phyloP scores from a whole-genome alignment of 495 filamentous ascomycete genomes.

The Schizothecium vesticola region DNA sequence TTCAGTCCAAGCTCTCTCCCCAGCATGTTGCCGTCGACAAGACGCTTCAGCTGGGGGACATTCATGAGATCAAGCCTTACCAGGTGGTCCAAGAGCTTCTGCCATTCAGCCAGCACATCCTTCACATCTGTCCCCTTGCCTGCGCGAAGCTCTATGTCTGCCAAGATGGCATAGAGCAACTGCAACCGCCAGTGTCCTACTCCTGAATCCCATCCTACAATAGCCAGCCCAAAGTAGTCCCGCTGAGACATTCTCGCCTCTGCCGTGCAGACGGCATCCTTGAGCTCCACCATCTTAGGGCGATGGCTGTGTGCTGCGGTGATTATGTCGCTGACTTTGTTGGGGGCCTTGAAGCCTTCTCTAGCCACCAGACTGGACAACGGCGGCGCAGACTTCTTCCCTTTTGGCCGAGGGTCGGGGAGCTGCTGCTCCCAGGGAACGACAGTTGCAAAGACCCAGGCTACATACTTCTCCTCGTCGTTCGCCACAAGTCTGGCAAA shows the following conservation, averaged over 20 bases:
- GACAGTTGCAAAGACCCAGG: constrained; percentile 72
- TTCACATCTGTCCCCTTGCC: constrained; percentile 14
- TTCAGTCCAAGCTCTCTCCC: constrained; percentile 52
- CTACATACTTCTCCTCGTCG: constrained; percentile 55
- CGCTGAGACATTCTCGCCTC: constrained; percentile 33
- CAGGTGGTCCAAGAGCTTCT: constrained; percentile 51
- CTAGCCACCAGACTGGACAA: constrained; percentile 54
- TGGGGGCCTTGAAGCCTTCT: constrained; percentile 75
- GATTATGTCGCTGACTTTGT: constrained; percentile 64
- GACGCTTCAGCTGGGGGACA: constrained; percentile 47
- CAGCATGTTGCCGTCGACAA: constrained; percentile 64
- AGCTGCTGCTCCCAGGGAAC: constrained; percentile 66
- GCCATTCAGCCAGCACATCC: constrained; percentile 45
- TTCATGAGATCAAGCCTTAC: constrained; percentile 47
- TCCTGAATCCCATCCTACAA: constrained; percentile 64
- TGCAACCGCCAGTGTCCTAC: constrained; percentile 69
- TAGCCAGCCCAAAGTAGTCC: constrained; percentile 61
- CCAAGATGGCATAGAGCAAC: constrained; percentile 62
- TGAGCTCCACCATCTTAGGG: constrained; percentile 54
- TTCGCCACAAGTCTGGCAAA: constrained; percentile 52
- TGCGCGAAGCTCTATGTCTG: constrained; percentile 51
- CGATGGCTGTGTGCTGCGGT: constrained; percentile 55
- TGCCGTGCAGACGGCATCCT: constrained; percentile 42
- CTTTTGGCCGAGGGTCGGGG: constrained; percentile 37
- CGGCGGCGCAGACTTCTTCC: constrained; percentile 39